Evolutionary conservation across 2,329 filamentous ascomycete genomes (phyloP).

Genomic region (Alternaria triticimaculans): DNA sequence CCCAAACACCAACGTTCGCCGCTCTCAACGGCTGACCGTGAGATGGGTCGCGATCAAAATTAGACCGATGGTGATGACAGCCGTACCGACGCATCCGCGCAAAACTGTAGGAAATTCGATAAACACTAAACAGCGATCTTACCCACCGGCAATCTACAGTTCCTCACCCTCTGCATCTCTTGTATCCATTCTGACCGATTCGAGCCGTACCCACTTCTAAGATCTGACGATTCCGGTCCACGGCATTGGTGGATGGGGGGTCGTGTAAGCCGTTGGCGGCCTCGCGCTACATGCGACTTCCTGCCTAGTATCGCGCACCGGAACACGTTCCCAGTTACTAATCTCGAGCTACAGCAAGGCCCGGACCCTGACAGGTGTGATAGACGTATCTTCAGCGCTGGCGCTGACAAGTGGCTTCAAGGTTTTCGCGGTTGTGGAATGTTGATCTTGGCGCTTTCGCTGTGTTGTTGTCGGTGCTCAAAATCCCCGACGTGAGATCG

Average conservation of each 20-base stretch:
- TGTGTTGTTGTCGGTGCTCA: background rate
- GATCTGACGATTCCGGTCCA: background rate
- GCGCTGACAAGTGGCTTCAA: background rate
- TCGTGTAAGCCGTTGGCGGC: background rate
- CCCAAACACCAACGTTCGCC: background rate
- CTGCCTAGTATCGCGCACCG: background rate
- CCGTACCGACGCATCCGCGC: background rate
- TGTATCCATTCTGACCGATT: background rate
- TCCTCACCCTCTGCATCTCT: background rate
- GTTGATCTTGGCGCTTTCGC: background rate
- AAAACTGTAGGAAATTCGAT: background rate
- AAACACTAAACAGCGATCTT: background rate
- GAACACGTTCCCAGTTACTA: background rate
- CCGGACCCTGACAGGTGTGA: background rate
- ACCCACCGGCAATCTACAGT: background rate
- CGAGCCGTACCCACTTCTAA: background rate
- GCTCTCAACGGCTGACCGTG: background rate
- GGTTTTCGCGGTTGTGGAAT: background rate
- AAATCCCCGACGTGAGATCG: conserved; percentile 7
- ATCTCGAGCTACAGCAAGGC: background rate
- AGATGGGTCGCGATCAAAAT: background rate
- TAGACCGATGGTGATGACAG: background rate
- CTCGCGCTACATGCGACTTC: background rate
- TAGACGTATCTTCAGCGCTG: background rate
- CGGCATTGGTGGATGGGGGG: background rate